phyloP scores from a whole-genome alignment of 768 basidiomycete species.

The Serpula lacrymans region DNA sequence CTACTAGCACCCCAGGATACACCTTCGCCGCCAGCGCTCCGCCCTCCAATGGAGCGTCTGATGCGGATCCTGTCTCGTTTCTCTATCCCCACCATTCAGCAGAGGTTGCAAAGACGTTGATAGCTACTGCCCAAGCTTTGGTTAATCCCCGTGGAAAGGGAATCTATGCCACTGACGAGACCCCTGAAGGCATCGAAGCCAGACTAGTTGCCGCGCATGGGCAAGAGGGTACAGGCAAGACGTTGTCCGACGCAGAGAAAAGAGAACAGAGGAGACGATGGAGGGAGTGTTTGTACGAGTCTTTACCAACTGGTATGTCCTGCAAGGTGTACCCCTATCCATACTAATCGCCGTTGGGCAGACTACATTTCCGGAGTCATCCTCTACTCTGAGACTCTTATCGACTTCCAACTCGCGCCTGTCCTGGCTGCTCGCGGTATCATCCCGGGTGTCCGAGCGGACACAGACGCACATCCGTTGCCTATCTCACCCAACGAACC shows the following conservation, averaged over 20 bases:
- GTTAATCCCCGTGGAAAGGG: conserved; percentile 49
- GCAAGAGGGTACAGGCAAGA: conserved; percentile 9
- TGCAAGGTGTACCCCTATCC: neutral
- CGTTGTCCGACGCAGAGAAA: conserved; percentile 33
- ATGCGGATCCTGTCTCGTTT: conserved; percentile 20
- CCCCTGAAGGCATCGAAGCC: conserved; percentile 39
- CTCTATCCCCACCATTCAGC: conserved; percentile 39
- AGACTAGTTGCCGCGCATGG: conserved; percentile 35
- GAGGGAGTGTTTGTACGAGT: conserved; percentile 42
- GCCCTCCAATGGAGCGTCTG: conserved; percentile 1
- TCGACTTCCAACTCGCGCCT: conserved; percentile 47
- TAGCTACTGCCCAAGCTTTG: conserved; percentile 40
- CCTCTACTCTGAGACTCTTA: conserved; percentile 45
- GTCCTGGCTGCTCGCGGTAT: conserved; percentile 42
- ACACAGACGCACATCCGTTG: conserved; percentile 45
- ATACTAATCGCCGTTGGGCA: conserved; percentile 12
- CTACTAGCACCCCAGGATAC: conserved; percentile 24
- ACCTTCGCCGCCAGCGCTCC: conserved; percentile 25
- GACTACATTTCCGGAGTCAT: conserved; percentile 53
- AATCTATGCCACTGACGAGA: conserved; percentile 53
- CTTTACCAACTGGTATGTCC: conserved; percentile 36
- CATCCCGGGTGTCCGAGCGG: conserved; percentile 48
- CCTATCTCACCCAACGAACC: conserved; percentile 43
- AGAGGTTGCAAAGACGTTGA: conserved; percentile 39
- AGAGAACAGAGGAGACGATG: conserved; percentile 39